Base-by-base conservation (phyloP, 2,329 filamentous ascomycete genomes). In the Pseudogymnoascus pannorum region DNA sequence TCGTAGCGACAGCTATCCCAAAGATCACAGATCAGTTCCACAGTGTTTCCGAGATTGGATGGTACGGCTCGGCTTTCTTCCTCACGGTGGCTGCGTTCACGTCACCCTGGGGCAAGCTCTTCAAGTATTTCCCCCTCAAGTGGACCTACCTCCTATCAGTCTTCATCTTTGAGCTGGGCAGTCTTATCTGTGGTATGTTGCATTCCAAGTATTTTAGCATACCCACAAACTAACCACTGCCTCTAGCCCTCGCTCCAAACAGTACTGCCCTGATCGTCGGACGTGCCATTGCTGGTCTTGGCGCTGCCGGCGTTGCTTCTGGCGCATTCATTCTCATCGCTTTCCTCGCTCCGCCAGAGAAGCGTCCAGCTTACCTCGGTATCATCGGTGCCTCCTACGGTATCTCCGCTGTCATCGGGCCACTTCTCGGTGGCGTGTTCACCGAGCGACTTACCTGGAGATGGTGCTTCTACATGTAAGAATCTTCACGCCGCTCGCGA, bases 1-100 rank as follows among this genome's bases (percentile, higher is more conserved):
- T 81, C 60, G 75, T 81, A 14, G 77, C 78, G 2, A 81, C 79
- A 0, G 80, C 79, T 5, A 81, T 82, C 40, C 80, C 80, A 26
- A 77, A 77, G 64, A 81, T 82, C 68, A 81, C 79, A 2, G 75
- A 63, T 48, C 18, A 63, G 9, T 63, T 63, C 44, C 26, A 61
- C 29, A 44, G 59, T 11, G 29, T 63, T 5, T 33, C 59, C 5
- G 44, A 61, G 62, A 66, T 72, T 14, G 69, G 70, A 11, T 73
- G 71, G 71, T 72, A 72, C 65, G 68, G 69, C 31, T 67, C 68
- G 14, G 66, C 69, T 1, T 72, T 69, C 60, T 64, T 71, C 64
- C 73, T 79, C 68, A 76, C 75, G 4, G 68, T 76, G 48, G 76
- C 73, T 6, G 14, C 29, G 6, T 61, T 63, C 35, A 60, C 61